These are phyloP conservation scores for Dioscorea alata DNA, from an alignment of 106 monocot species.

Conservation along the genomic window DNA sequence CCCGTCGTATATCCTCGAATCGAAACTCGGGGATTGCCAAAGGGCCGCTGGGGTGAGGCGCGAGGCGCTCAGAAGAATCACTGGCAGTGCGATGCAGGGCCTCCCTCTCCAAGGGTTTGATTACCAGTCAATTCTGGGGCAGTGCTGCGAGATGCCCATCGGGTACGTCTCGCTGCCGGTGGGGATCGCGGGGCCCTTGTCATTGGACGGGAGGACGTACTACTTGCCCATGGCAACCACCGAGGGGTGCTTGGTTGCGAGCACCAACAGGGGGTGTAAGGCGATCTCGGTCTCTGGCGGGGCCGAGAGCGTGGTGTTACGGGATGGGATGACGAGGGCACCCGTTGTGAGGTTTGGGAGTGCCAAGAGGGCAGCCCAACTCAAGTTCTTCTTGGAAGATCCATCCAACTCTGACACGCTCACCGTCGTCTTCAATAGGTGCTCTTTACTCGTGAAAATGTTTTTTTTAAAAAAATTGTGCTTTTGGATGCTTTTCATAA, in stretches of 20 bases:
- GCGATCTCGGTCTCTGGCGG: constrained; percentile 74
- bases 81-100: constrained; percentile 57
- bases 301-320: constrained; percentile 57
- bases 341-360: constrained; percentile 61
- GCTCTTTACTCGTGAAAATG: not conserved
- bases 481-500: not conserved
- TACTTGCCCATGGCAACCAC: constrained; percentile 95
- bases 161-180: constrained; percentile 81
- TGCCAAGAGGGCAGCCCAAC: constrained; percentile 56
- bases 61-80: constrained; percentile 51
- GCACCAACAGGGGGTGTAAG: constrained; percentile 87
- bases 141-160: constrained; percentile 92
- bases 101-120: constrained; percentile 87
- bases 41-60: constrained; percentile 30
- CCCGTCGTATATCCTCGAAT: constrained; percentile 43
- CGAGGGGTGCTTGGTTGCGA: constrained; percentile 88
- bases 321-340: constrained; percentile 87
- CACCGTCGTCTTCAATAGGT: constrained; percentile 74
- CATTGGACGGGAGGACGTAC: constrained; percentile 56
- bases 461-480: not conserved
- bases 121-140: constrained; percentile 67
- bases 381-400: constrained; percentile 80
- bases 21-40: constrained; percentile 26
- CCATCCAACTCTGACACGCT: constrained; percentile 64
- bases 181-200: constrained; percentile 74